Evolutionary conservation across 2,329 filamentous ascomycete species (phyloP), one percentile per base, ranked within the genome.

Genomic region (Pseudogymnoascus sp.): DNA sequence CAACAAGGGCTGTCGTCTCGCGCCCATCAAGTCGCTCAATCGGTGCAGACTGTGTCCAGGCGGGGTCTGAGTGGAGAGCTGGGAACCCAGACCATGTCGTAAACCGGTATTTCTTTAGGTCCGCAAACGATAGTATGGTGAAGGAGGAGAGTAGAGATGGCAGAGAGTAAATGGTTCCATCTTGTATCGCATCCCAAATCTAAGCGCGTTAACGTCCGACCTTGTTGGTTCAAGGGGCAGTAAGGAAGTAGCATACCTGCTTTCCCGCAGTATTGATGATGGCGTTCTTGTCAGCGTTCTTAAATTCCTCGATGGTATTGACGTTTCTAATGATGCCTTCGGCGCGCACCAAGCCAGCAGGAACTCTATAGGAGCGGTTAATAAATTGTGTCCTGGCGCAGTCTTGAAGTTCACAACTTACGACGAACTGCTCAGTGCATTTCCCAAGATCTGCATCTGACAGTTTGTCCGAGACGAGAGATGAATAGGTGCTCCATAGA

Each of bases 21-120:
- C 82, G 77, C 2, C 81, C 71, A 2, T 79, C 83, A 57, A 97
- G 75, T 57, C 73, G 79, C 60, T 78, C 75, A 57, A 83, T 76
- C 7, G 77, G 60, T n/a, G 59, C 47, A 1, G 80, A 74, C 59
- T 86, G 78, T 67, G 83, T 87, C 94, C 94, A 99, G 28, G 82
- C 79, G 1, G 91, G 90, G 60, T 93, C 87, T 3, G 93, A 96
- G 72, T 96, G 92, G 47, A 99, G 80, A 14, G 93, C 91, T 1
- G 94, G 94, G 70, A 96, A 99, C 4, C 89, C 93, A 74, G 97
- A 97, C 86, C 95, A 96, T 75, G 97, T 97, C n/a, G 88, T 91
- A 72, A 97, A 97, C 65, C 87, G 90, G 77, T 97, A 97, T 71
- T 95, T 97, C 74, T 99, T 99, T 35, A 99, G 82, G 71, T 99